These are phyloP conservation scores for Linnemannia hyalina DNA, from an alignment of 192 early-diverging fungal species.

Conservation along the genomic window DNA sequence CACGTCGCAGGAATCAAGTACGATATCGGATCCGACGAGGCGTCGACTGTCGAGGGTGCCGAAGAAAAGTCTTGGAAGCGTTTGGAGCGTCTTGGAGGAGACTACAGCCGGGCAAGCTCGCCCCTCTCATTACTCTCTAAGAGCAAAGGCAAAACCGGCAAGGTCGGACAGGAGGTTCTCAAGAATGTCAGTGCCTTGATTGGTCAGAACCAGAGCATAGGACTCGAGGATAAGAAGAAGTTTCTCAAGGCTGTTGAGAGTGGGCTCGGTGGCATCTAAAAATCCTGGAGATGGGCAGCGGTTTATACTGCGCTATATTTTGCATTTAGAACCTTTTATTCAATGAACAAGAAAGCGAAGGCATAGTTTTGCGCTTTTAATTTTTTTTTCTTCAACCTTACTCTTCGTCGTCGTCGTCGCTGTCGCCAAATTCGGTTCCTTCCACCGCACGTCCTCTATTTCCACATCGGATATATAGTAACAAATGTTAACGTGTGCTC, in stretches of 20 bases:
- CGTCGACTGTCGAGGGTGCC: not conserved
- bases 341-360: not conserved
- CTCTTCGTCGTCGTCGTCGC: conserved; percentile 32
- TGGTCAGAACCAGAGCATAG: conserved; percentile 53
- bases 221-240: conserved; percentile 55
- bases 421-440: conserved; percentile 50
- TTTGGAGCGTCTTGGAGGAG: conserved; percentile 52
- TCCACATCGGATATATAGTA: not conserved
- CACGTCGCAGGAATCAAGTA: conserved; percentile 27
- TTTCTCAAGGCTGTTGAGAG: conserved; percentile 40
- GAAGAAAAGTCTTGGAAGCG: conserved; percentile 52
- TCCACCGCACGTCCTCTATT: conserved; percentile 32
- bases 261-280: conserved; percentile 9
- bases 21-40: conserved; percentile 42
- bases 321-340: not conserved
- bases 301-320: not conserved
- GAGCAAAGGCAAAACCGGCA: not conserved
- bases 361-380: too few relatives aligned
- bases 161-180: conserved; percentile 14
- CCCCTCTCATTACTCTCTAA: conserved; percentile 29
- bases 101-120: conserved; percentile 34
- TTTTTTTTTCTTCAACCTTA: not conserved
- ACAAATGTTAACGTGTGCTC: not conserved
- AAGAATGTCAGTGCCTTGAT: conserved; percentile 23
- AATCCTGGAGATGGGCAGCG: not conserved